These are phyloP conservation scores for Penicillium vulpinum DNA, from an alignment of 2,329 filamentous ascomycete species.

Conservation along the genomic window DNA sequence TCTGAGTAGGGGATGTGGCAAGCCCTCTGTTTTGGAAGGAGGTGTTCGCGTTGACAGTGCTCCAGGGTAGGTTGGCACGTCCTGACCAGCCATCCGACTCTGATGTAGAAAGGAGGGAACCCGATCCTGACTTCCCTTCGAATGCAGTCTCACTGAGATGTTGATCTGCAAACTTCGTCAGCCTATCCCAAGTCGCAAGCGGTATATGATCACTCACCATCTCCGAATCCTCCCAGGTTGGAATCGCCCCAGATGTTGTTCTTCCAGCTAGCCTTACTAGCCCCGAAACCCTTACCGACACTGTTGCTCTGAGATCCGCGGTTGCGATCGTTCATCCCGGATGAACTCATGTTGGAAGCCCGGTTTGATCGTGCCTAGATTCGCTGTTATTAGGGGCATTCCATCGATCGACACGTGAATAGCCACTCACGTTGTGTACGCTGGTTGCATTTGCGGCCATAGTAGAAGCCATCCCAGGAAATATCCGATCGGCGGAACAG, in stretches of 20 bases:
- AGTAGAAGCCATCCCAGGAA: conserved; percentile 36
- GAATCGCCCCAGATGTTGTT: conserved; percentile 56
- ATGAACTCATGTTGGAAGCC: conserved; percentile 42
- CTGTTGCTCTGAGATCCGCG: conserved; percentile 40
- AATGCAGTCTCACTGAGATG: conserved; percentile 33
- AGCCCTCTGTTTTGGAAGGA: conserved; percentile 40
- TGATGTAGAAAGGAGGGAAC: conserved; percentile 67
- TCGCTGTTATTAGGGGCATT: conserved; percentile 13
- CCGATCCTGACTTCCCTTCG: conserved; percentile 65
- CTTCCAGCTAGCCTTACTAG: conserved; percentile 47
- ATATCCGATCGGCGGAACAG: conserved; percentile 15
- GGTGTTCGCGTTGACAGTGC: conserved; percentile 47
- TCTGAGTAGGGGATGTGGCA: conserved; percentile 60
- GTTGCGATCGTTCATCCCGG: conserved; percentile 37
- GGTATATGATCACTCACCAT: conserved; percentile 30
- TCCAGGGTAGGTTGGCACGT: conserved; percentile 60
- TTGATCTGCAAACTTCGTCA: conserved; percentile 25
- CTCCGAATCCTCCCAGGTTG: conserved; percentile 48
- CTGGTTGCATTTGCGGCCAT: conserved; percentile 39
- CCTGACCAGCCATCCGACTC: conserved; percentile 65
- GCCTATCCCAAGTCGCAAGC: neutral
- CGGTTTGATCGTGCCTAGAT: conserved; percentile 36
- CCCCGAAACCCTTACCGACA: conserved; percentile 48
- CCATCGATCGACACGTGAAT: neutral
- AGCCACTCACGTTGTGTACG: conserved; percentile 41